phyloP scores from a whole-genome alignment of 768 basidiomycete species.

The Podaxis mareebaensis region DNA sequence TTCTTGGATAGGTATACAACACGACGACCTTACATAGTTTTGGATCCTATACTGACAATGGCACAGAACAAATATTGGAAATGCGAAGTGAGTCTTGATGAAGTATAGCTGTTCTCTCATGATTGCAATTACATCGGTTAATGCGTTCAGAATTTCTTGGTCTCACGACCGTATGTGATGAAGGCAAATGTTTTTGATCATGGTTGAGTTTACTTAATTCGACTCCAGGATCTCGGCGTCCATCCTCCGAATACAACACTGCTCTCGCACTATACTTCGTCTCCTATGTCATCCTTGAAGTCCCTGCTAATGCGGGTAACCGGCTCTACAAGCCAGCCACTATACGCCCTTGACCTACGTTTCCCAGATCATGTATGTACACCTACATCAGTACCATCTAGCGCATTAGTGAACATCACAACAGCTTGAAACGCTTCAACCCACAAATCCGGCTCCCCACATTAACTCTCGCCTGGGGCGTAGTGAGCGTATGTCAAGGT shows the following conservation, averaged over 20 bases:
- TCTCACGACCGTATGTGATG: constrained; percentile 39
- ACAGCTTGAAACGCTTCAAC: constrained; percentile 56
- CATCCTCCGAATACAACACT: constrained; percentile 54
- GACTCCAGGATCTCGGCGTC: constrained; percentile 48
- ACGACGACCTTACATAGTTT: neutral
- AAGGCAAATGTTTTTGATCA: too few relatives aligned
- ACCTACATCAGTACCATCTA: neutral
- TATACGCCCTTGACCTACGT: neutral
- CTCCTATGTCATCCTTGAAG: constrained; percentile 58
- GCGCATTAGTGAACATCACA: neutral
- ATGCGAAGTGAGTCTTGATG: constrained; percentile 37
- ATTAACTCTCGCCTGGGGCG: constrained; percentile 58
- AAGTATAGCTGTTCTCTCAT: neutral
- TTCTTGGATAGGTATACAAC: constrained; percentile 40
- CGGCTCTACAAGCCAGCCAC: too few relatives aligned
- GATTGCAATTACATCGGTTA: neutral
- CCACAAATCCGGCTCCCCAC: constrained; percentile 61
- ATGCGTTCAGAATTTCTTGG: constrained; percentile 50
- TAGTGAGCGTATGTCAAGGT: constrained; percentile 54
- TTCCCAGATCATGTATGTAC: constrained; percentile 42
- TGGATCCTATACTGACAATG: neutral
- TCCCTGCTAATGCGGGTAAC: constrained; percentile 53
- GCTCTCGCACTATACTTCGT: constrained; percentile 61
- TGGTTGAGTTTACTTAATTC: neutral
- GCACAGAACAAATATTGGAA: constrained; percentile 42